A percentile compares a stretch with the other conserved stretches of the same genome.
Evolutionary conservation across 306 rosid genomes (phyloP).

Genomic region (Citrullus colocynthis): DNA sequence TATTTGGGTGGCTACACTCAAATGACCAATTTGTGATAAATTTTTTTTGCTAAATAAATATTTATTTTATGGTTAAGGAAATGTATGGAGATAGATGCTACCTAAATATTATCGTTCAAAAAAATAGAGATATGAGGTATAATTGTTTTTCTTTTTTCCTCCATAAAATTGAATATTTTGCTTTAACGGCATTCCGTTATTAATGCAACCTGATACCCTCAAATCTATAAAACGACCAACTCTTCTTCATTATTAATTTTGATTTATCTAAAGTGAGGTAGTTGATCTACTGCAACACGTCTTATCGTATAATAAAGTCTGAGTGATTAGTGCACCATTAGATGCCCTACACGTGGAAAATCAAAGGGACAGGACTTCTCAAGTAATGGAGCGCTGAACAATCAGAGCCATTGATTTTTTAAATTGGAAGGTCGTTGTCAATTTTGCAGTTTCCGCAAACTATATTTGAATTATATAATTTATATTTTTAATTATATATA

Average conservation of each 20-base stretch:
- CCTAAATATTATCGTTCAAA: too few relatives aligned
- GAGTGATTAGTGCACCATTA: not conserved
- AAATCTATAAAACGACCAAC: conserved; percentile 7
- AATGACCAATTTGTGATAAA: too few relatives aligned
- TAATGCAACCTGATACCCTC: not conserved
- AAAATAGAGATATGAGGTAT: too few relatives aligned
- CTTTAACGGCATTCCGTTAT: conserved; percentile 46
- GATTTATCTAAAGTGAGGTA: not conserved
- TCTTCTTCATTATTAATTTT: not conserved
- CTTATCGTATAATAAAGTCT: not conserved
- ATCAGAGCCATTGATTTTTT: not conserved
- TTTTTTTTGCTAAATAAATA: too few relatives aligned
- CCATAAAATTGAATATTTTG: conserved; percentile 10
- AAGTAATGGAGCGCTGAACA: not conserved
- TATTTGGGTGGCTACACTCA: too few relatives aligned
- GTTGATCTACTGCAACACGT: not conserved
- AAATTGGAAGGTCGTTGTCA: not conserved
- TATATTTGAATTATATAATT: too few relatives aligned
- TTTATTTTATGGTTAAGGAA: too few relatives aligned
- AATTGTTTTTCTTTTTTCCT: not conserved
- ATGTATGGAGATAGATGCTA: too few relatives aligned
- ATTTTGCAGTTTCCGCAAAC: not conserved
- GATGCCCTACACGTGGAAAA: not conserved
- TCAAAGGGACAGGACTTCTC: not conserved
- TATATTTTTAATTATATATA: not conserved